Evolutionary conservation across 352 stramenopile species (phyloP).

Genomic region (Globisporangium megalacanthum): DNA sequence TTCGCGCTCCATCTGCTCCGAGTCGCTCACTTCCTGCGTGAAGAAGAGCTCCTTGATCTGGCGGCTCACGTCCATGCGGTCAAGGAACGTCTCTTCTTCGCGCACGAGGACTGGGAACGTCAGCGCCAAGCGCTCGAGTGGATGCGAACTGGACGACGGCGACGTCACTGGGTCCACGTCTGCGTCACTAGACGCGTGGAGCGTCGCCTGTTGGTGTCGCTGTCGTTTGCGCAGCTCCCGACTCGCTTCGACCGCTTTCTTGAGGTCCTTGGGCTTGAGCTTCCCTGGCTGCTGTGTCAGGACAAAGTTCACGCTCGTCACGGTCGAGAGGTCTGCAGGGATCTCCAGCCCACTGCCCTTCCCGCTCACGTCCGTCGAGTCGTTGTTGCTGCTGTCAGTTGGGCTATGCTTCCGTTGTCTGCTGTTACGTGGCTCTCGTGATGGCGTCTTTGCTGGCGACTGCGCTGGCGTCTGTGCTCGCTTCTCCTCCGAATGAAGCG

Average conservation of each 20-base stretch:
- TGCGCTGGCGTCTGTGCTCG: background rate
- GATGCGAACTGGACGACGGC: background rate
- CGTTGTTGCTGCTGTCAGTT: background rate
- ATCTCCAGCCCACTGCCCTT: slow-evolving; percentile 66
- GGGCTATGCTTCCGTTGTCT: background rate
- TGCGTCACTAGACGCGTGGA: slow-evolving; percentile 12
- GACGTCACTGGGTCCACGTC: slow-evolving; percentile 3
- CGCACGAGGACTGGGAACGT: slow-evolving; percentile 48
- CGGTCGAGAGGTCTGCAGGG: slow-evolving; percentile 44
- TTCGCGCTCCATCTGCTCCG: slow-evolving; percentile 68
- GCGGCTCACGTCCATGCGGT: slow-evolving; percentile 32
- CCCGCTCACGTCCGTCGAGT: slow-evolving; percentile 11
- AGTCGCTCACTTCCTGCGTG: slow-evolving; percentile 70
- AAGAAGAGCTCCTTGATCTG: slow-evolving; percentile 83
- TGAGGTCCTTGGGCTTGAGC: slow-evolving; percentile 87
- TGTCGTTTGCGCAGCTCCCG: slow-evolving; percentile 58
- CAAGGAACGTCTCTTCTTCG: slow-evolving; percentile 39
- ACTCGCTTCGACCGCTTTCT: slow-evolving; percentile 81
- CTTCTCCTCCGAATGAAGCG: background rate
- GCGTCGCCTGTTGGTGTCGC: slow-evolving; percentile 55
- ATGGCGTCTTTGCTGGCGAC: background rate
- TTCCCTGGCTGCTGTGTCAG: slow-evolving; percentile 88
- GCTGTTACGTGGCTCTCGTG: background rate
- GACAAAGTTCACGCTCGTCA: slow-evolving; percentile 74
- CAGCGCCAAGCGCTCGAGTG: slow-evolving; percentile 17